Conservation (phyloP, 139 green algal species). For the Chlorella vulgaris region DNA sequence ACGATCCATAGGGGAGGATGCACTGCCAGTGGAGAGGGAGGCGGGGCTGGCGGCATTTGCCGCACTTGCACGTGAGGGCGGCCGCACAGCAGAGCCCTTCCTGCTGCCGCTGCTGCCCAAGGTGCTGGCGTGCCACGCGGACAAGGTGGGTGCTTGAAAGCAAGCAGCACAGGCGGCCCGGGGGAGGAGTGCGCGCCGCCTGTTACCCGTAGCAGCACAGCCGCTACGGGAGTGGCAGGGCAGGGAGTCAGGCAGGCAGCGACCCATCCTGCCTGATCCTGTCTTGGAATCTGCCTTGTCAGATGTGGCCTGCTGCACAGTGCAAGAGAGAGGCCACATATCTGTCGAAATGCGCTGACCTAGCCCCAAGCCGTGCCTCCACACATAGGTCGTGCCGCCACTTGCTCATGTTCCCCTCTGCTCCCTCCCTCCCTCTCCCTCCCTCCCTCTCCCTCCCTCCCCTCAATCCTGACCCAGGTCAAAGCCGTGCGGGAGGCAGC, state of each 20-base stretch:
- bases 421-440: background rate
- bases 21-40: slow-evolving; percentile 23
- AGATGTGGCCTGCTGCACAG: too few relatives aligned
- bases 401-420: too few relatives aligned
- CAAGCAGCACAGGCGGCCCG: too few relatives aligned
- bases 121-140: slow-evolving; percentile 32
- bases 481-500: slow-evolving; percentile 40
- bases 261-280: too few relatives aligned
- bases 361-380: too few relatives aligned
- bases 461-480: background rate
- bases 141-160: slow-evolving; percentile 36
- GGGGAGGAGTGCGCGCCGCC: too few relatives aligned
- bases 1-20: slow-evolving; percentile 3
- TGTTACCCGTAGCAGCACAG: background rate
- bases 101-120: slow-evolving; percentile 34
- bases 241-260: too few relatives aligned
- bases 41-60: slow-evolving; percentile 35
- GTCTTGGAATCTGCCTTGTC: too few relatives aligned
- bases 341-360: too few relatives aligned
- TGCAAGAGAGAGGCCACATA: too few relatives aligned
- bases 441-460: background rate
- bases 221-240: too few relatives aligned
- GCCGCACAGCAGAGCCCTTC: slow-evolving; percentile 40
- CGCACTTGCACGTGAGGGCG: slow-evolving; percentile 21
- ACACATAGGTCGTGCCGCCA: too few relatives aligned